These are phyloP conservation scores for Delonix regia DNA, from an alignment of 306 rosid species.

Conservation along the genomic window DNA sequence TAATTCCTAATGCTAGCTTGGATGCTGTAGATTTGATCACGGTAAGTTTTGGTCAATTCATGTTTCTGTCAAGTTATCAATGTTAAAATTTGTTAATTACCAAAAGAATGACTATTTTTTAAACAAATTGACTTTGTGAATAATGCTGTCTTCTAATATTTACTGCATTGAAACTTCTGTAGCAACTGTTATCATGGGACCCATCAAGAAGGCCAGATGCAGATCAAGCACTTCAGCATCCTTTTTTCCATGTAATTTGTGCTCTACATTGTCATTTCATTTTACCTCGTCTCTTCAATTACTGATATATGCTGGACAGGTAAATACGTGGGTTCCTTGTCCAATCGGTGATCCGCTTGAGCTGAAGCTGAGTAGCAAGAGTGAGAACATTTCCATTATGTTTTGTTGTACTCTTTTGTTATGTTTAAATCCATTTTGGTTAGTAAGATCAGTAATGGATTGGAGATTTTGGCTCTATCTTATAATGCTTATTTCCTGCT, in stretches of 20 bases:
- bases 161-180: conserved; percentile 36
- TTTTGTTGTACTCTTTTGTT: conserved; percentile 12
- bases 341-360: conserved; percentile 74
- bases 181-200: conserved; percentile 83
- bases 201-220: conserved; percentile 83
- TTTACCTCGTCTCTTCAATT: conserved; percentile 32
- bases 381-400: conserved; percentile 44
- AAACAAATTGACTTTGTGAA: conserved; percentile 17
- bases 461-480: conserved; percentile 11
- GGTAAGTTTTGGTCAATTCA: conserved; percentile 49
- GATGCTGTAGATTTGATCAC: conserved; percentile 83
- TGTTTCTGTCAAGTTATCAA: conserved; percentile 15
- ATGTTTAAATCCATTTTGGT: conserved; percentile 12
- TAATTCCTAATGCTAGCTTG: conserved; percentile 78
- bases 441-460: conserved; percentile 21
- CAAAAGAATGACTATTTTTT: not conserved
- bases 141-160: conserved; percentile 19
- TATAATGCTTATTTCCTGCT: conserved; percentile 36
- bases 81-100: not conserved
- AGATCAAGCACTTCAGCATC: conserved; percentile 74
- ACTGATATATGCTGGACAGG: conserved; percentile 54
- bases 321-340: conserved; percentile 59
- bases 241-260: conserved; percentile 72
- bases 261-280: conserved; percentile 27
- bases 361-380: conserved; percentile 74